phyloP scores from a whole-genome alignment of 345 rosid genomes.

The Theobroma cacao region DNA sequence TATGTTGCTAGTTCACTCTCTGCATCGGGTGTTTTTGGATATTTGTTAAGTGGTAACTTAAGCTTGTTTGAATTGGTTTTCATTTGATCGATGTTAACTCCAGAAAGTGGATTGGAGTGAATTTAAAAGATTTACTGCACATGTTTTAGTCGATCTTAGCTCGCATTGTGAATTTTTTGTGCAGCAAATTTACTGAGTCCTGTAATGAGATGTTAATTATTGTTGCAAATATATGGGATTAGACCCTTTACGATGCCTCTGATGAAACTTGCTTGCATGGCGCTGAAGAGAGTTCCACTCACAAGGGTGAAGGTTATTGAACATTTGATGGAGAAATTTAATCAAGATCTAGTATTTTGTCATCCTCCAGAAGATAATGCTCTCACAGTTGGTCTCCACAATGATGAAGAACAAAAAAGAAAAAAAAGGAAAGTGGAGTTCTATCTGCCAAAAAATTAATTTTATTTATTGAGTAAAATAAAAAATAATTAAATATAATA shows the following conservation, averaged over 20 bases:
- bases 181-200: not conserved
- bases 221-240: conserved; percentile 88
- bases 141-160: not conserved
- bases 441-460: too few species aligned
- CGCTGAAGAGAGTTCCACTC: conserved; percentile 93
- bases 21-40: not conserved
- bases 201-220: conserved; percentile 17
- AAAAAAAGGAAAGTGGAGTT: too few species aligned
- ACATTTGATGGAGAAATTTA: conserved; percentile 57
- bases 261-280: conserved; percentile 97
- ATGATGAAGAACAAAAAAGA: too few species aligned
- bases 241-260: conserved; percentile 99
- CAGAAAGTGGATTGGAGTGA: not conserved
- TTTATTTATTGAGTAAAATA: too few species aligned
- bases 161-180: not conserved
- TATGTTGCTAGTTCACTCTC: not conserved
- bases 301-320: conserved; percentile 66
- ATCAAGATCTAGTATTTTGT: conserved; percentile 84
- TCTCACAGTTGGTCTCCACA: conserved; percentile 56
- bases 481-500: too few species aligned
- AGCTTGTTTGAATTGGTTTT: not conserved
- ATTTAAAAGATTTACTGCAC: not conserved
- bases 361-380: conserved; percentile 71
- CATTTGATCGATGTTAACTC: not conserved
- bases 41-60: not conserved